Evolutionary conservation across 768 basidiomycete species (phyloP), one percentile per base, ranked within the genome.

Genomic region (Cyclocybe cylindracea): DNA sequence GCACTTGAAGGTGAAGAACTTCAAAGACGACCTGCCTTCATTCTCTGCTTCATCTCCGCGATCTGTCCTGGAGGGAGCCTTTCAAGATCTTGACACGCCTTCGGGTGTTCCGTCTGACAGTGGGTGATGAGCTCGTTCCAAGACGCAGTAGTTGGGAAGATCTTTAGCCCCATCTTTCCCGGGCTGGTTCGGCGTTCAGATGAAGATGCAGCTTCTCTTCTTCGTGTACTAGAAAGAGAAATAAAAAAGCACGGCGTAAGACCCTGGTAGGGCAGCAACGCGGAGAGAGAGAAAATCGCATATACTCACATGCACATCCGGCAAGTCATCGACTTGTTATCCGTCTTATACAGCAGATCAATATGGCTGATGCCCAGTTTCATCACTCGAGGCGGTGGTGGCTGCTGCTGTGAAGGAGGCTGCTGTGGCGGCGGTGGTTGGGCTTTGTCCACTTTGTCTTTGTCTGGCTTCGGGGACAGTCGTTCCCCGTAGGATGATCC

Each of bases 41-140:
- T 51, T 16, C 58, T 41, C 48, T 58, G 54, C 48, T 55, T 61
- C 50, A 65, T 62, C 57, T 74, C 72, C 13, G 66, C 64, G 11
- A 74, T 61, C 60, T 72, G 70, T 36, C 58, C 60, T 1, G 67
- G 62, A 8, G 58, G 60, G 44, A 72, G 51, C 54, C 55, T 62
- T 41, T 68, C 68, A 16, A 74, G 50, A 39, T 67, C 70, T 31
- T 60, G 58, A 38, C 69, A 72, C 6, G 56, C 60, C 14, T 66
- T 63, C 5, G 67, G 58, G 44, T 74, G 72, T 14, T 60, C 62
- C 1, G 36, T 40, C 57, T 65, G 59, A 50, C 63, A 66, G 50
- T 74, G 72, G 4, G 64, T 62, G 8, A 68, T 56, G 10, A 74
- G 64, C 14, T 66, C 69, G 7, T 48, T 46, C 70, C 70, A 71